Conservation (phyloP, 352 stramenopile genomes). For the Phytopythium mirpurense region DNA sequence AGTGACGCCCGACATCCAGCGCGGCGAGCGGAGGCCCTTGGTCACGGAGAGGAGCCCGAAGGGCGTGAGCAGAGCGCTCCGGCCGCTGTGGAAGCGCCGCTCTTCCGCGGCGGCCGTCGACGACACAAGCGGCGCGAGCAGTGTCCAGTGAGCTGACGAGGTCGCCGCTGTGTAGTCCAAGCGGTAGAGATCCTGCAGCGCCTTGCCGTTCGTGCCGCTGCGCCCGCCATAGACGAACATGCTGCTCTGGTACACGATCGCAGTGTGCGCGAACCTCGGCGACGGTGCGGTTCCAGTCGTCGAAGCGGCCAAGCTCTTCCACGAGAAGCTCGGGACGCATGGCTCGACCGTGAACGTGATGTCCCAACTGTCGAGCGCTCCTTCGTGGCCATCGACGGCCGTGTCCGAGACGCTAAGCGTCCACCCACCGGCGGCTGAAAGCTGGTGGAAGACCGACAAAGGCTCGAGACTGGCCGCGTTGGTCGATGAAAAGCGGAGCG, state of each 20-base stretch:
- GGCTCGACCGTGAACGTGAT: constrained; percentile 45
- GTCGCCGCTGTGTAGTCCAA: constrained; percentile 42
- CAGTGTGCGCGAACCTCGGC: constrained; percentile 53
- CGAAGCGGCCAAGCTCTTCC: constrained; percentile 32
- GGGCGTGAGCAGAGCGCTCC: constrained; percentile 20
- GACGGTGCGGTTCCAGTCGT: constrained; percentile 31
- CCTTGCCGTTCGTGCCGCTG: constrained; percentile 19
- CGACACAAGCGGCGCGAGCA: constrained; percentile 21
- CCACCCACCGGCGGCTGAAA: constrained; percentile 49
- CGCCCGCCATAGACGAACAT: constrained; percentile 71
- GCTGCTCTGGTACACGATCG: constrained; percentile 44
- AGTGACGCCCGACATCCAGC: constrained; percentile 6
- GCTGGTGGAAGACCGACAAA: constrained; percentile 48
- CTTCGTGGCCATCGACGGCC: constrained; percentile 27
- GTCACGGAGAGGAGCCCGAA: constrained; percentile 44
- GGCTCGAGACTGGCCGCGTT: constrained; percentile 16
- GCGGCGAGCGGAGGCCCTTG: constrained; percentile 19
- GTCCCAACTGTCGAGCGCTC: constrained; percentile 44
- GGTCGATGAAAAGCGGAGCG: constrained; percentile 27
- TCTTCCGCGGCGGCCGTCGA: constrained; percentile 8
- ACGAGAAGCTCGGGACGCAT: constrained; percentile 50
- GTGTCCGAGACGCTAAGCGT: constrained; percentile 50
- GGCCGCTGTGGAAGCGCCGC: constrained; percentile 10
- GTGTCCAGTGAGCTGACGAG: constrained; percentile 29
- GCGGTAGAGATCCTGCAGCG: constrained; percentile 50